Conservation (phyloP, 2,329 filamentous ascomycete genomes). For the Arthrobotrys sinensis region DNA sequence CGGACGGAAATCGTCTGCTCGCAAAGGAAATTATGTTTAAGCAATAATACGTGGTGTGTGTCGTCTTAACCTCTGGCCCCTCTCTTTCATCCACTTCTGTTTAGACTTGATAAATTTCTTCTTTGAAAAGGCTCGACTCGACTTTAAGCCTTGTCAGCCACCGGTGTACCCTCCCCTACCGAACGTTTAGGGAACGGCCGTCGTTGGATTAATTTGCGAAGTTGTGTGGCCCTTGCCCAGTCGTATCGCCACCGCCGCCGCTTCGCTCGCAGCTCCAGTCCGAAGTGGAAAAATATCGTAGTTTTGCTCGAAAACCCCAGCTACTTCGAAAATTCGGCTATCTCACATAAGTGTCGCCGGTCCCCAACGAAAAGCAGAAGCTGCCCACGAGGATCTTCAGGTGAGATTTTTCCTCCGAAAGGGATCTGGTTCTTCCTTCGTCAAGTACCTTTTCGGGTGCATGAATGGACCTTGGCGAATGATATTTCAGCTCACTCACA, state of each 20-base stretch:
- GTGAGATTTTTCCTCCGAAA: slow-evolving; percentile 56
- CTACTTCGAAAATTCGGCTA: slow-evolving; percentile 44
- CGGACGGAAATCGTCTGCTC: slow-evolving; percentile 45
- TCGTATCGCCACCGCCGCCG: slow-evolving; percentile 48
- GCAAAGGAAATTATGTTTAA: slow-evolving; percentile 53
- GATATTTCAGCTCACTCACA: slow-evolving; percentile 56
- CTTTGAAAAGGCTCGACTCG: slow-evolving; percentile 46
- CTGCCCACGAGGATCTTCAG: slow-evolving; percentile 44
- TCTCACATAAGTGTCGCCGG: slow-evolving; percentile 43
- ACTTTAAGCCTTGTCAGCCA: slow-evolving; percentile 51
- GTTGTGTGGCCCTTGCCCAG: slow-evolving; percentile 30
- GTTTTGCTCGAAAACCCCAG: slow-evolving; percentile 32
- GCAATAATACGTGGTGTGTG: slow-evolving; percentile 54
- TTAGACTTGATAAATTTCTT: slow-evolving; percentile 60
- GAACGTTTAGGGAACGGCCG: slow-evolving; percentile 41
- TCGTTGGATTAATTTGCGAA: slow-evolving; percentile 48
- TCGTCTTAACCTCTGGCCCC: slow-evolving; percentile 57
- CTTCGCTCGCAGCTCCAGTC: slow-evolving; percentile 43
- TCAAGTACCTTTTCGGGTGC: slow-evolving; percentile 58
- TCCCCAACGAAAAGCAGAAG: slow-evolving; percentile 53
- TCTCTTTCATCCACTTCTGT: slow-evolving; percentile 53
- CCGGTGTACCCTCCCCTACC: slow-evolving; percentile 43
- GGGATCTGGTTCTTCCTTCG: slow-evolving; percentile 52
- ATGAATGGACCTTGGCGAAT: slow-evolving; percentile 60
- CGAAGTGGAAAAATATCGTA: slow-evolving; percentile 30